Conservation (phyloP, 202 grass and related monocot species). For the Musa balbisiana region DNA sequence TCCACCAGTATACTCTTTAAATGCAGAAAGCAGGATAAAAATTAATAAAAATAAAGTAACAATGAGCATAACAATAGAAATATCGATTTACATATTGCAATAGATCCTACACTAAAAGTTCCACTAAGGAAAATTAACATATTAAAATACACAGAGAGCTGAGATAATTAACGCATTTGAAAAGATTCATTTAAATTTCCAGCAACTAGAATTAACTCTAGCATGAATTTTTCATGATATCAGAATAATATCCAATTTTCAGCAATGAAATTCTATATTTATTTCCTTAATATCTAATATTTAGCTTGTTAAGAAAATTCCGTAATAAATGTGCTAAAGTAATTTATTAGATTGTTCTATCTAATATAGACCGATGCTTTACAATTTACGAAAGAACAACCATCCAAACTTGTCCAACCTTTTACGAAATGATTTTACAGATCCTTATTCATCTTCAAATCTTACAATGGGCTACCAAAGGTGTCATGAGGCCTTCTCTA, state of each 20-base stretch:
- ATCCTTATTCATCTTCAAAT: background rate
- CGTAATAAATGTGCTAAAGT: background rate
- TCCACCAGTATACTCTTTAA: constrained; percentile 77
- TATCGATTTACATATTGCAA: background rate
- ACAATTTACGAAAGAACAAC: background rate
- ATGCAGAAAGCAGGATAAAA: constrained; percentile 7
- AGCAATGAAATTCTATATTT: background rate
- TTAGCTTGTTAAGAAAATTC: background rate
- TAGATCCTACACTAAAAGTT: background rate
- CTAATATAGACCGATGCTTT: background rate
- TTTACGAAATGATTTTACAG: too few relatives aligned
- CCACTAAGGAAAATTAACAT: background rate
- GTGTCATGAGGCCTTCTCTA: background rate
- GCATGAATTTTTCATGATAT: background rate
- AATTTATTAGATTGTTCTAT: background rate
- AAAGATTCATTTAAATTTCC: background rate
- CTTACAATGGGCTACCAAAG: background rate
- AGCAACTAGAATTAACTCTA: background rate
- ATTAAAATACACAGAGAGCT: too few relatives aligned
- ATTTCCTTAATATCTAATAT: too few relatives aligned
- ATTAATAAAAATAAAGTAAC: background rate
- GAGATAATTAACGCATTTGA: background rate
- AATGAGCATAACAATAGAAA: background rate
- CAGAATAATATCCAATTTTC: background rate
- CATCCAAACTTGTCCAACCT: too few relatives aligned